Percentiles rank a stretch among this genome's conserved stretches.
phyloP scores from a whole-genome alignment of 768 basidiomycete species.

The Lactarius deliciosus region DNA sequence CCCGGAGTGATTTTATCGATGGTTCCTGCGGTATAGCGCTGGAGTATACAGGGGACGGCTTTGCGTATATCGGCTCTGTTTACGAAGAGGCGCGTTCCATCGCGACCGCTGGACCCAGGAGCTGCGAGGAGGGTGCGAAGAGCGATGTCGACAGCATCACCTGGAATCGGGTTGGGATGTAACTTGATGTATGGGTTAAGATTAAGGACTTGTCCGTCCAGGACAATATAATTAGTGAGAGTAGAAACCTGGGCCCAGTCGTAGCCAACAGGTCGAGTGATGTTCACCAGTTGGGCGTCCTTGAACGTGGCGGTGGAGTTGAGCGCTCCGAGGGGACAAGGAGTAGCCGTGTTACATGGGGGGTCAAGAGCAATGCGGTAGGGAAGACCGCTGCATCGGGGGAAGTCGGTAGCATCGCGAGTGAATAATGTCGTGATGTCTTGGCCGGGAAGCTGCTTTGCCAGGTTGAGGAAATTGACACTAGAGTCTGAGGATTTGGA shows the following conservation, averaged over 20 bases:
- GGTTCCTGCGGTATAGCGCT: conserved; percentile 89
- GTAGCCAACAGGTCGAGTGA: conserved; percentile 75
- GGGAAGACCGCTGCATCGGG: conserved; percentile 58
- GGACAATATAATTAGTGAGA: conserved; percentile 75
- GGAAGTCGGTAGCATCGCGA: conserved; percentile 63
- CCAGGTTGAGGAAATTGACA: conserved; percentile 60
- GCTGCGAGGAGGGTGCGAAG: conserved; percentile 71
- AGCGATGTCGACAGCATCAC: conserved; percentile 78
- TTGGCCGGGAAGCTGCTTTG: conserved; percentile 62
- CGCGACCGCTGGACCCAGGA: conserved; percentile 64
- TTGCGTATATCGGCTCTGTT: conserved; percentile 61
- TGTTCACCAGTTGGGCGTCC: conserved; percentile 63
- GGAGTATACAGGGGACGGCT: conserved; percentile 75
- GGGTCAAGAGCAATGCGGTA: conserved; percentile 71
- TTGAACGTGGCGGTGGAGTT: conserved; percentile 55
- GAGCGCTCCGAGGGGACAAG: conserved; percentile 68
- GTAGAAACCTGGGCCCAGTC: conserved; percentile 83
- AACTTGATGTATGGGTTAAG: conserved; percentile 80
- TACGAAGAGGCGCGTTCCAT: conserved; percentile 86
- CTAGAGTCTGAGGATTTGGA: conserved; percentile 42
- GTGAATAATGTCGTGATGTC: conserved; percentile 90
- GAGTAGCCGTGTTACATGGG: conserved; percentile 59
- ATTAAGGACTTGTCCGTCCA: conserved; percentile 94
- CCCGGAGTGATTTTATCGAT: conserved; percentile 97
- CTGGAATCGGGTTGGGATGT: conserved; percentile 63